Evolutionary conservation across 2,329 filamentous ascomycete genomes (phyloP), one percentile per base, ranked within the genome.

Genomic region (Neoarthrinium moseri): DNA sequence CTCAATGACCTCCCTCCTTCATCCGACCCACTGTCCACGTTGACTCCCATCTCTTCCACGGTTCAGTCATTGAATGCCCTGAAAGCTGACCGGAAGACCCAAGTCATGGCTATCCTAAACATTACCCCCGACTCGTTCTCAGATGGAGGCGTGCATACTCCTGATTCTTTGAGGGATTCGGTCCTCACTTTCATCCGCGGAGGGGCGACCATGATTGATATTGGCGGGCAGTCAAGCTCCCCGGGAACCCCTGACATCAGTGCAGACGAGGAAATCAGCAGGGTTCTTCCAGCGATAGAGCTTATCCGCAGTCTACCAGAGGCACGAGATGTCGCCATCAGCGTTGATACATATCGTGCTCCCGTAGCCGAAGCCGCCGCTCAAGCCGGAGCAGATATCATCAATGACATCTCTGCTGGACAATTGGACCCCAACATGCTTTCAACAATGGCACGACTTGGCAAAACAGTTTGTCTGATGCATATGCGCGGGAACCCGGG

Each of bases 101-200:
- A 83, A 36, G 70, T 96, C 55, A 99, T 99, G 94, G 89, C 88
- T 45, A 95, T 99, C 52, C 75, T 97, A 36, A 99, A 99, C 67
- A 72, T 95, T 43, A 97, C 94, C 0, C 92, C 92, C 0, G 92
- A 99, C 69, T 97, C 92, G 8, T 99, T 99, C 72, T 97, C 92
- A 1, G 91, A 97, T 61, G 92, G 91, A 43, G 91, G 91, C 7
- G 60, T 73, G 7, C 80, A 91, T 64, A 68, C 70, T 34, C 59
- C 72, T 20, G 60, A 68, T 11, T 73, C 80, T 51, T 74, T 94
- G 21, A 68, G 74, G 11, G 61, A 72, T 11, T 86, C 80, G 1
- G 75, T 91, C 13, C 68, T 73, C 40, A 56, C 68, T 10, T 84
- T 90, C 61, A 79, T 95, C 50, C 66, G 69, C 30, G 71, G 74